Percentiles rank a stretch among this genome's conserved stretches.
These are phyloP conservation scores for Apophysomyces ossiformis DNA, from an alignment of 371 early-diverging fungal species.

Conservation along the genomic window DNA sequence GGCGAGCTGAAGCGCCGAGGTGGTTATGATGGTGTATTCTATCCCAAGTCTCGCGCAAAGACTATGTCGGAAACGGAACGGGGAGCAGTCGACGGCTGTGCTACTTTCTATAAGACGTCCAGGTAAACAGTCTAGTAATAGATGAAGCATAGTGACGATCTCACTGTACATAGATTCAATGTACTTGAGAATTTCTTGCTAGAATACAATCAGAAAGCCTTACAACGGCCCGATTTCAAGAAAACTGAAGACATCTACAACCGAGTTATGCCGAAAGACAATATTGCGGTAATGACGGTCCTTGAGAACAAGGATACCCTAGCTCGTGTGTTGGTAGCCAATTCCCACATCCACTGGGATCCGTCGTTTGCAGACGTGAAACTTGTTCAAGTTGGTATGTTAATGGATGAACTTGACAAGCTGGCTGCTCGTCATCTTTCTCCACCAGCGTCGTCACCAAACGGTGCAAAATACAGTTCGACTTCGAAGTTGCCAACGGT, in stretches of 20 bases:
- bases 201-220: conserved; percentile 94
- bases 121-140: conserved; percentile 55
- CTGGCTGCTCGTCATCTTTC: conserved; percentile 51
- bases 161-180: conserved; percentile 59
- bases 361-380: conserved; percentile 96
- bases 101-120: conserved; percentile 91
- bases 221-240: conserved; percentile 86
- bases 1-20: conserved; percentile 74
- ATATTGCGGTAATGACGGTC: conserved; percentile 89
- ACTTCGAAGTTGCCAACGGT: conserved; percentile 59
- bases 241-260: conserved; percentile 93
- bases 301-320: conserved; percentile 83
- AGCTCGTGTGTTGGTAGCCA: conserved; percentile 82
- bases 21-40: conserved; percentile 93
- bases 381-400: conserved; percentile 94
- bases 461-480: background rate
- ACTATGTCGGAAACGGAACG: conserved; percentile 93
- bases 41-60: conserved; percentile 92
- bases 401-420: conserved; percentile 88
- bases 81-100: conserved; percentile 95
- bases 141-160: background rate
- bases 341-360: conserved; percentile 96
- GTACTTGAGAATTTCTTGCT: conserved; percentile 81
- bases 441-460: conserved; percentile 23
- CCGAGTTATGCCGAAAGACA: conserved; percentile 97